Conservation (phyloP, 371 early-diverging fungal species). For the Rhizopus microsporus region DNA sequence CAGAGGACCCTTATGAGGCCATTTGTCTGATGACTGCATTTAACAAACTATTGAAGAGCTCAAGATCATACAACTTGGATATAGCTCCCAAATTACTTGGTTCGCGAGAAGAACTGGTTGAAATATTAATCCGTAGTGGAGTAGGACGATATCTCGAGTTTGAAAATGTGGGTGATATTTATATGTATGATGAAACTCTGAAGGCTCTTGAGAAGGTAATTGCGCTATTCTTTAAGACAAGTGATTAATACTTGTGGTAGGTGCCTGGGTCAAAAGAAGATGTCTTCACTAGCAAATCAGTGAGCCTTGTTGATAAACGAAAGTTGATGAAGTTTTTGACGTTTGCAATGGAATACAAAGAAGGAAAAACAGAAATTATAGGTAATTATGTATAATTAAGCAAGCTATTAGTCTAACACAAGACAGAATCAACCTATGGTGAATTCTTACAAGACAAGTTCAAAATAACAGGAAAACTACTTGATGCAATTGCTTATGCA, state of each 20-base stretch:
- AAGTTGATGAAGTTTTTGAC: slow-evolving; percentile 88
- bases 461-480: slow-evolving; percentile 66
- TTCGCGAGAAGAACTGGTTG: slow-evolving; percentile 75
- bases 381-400: slow-evolving; percentile 16
- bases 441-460: slow-evolving; percentile 62
- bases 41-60: slow-evolving; percentile 36
- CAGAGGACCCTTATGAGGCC: not conserved
- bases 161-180: slow-evolving; percentile 75
- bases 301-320: slow-evolving; percentile 83
- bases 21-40: slow-evolving; percentile 15
- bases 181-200: slow-evolving; percentile 47
- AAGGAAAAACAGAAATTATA: slow-evolving; percentile 33
- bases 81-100: slow-evolving; percentile 76
- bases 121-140: slow-evolving; percentile 77
- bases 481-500: slow-evolving; percentile 70
- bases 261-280: slow-evolving; percentile 94
- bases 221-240: not conserved
- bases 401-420: not conserved
- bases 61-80: slow-evolving; percentile 78
- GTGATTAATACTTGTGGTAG: slow-evolving; percentile 24
- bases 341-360: slow-evolving; percentile 57
- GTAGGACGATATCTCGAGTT: slow-evolving; percentile 89
- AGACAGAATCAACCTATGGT: slow-evolving; percentile 33
- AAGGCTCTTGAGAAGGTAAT: slow-evolving; percentile 40
- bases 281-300: slow-evolving; percentile 78